Percentiles rank a stretch among this genome's conserved stretches.
Conservation (phyloP, 306 rosid genomes). For the Medicago lupulina region DNA sequence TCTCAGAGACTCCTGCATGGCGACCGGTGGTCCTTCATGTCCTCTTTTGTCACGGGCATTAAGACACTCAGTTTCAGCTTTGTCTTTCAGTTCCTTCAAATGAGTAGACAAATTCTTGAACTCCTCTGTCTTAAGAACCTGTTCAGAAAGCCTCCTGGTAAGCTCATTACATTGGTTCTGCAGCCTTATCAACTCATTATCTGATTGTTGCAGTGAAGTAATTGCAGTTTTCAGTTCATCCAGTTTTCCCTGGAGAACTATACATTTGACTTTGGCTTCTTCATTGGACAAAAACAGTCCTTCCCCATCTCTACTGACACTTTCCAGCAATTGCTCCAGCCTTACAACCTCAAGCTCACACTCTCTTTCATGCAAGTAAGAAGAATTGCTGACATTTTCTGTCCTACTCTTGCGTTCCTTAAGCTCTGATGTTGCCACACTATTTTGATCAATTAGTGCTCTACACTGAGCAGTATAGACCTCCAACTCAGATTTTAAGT, state of each 20-base stretch:
- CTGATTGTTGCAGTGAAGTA: slow-evolving; percentile 61
- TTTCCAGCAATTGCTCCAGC: slow-evolving; percentile 62
- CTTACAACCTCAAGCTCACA: slow-evolving; percentile 64
- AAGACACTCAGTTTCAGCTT: slow-evolving; percentile 76
- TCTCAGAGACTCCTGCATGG: slow-evolving; percentile 90
- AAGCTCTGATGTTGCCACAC: slow-evolving; percentile 49
- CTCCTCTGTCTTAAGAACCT: slow-evolving; percentile 87
- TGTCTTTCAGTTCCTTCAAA: slow-evolving; percentile 94
- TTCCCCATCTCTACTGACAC: slow-evolving; percentile 64
- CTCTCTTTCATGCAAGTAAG: slow-evolving; percentile 43
- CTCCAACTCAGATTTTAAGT: slow-evolving; percentile 65
- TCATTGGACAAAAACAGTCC: slow-evolving; percentile 69
- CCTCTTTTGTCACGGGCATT: slow-evolving; percentile 76
- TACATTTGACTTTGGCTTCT: slow-evolving; percentile 75
- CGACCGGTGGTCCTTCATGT: slow-evolving; percentile 69
- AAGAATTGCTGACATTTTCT: slow-evolving; percentile 47
- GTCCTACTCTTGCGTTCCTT: slow-evolving; percentile 56
- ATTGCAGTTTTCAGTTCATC: slow-evolving; percentile 64
- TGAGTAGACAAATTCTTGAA: slow-evolving; percentile 89
- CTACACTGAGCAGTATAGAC: slow-evolving; percentile 56
- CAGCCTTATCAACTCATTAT: slow-evolving; percentile 59
- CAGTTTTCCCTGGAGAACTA: slow-evolving; percentile 70
- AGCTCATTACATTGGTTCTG: slow-evolving; percentile 69
- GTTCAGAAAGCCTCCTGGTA: slow-evolving; percentile 78
- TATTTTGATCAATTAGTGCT: slow-evolving; percentile 60